phyloP scores from a whole-genome alignment of 345 rosid species.

The Heritiera fomes region DNA sequence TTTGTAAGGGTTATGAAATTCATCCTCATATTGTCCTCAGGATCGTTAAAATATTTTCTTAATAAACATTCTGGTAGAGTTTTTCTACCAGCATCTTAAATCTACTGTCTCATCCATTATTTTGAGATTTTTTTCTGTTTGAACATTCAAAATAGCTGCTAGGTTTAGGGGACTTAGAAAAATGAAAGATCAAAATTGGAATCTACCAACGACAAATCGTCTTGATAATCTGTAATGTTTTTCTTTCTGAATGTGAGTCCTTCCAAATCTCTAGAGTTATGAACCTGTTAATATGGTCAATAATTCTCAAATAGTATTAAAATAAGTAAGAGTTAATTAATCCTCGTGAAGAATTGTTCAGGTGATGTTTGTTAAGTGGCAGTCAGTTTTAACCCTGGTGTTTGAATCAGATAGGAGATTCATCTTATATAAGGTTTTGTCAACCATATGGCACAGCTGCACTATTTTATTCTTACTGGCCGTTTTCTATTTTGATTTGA shows the following conservation, averaged over 20 bases:
- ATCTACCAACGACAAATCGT: not conserved
- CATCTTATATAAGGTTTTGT: not conserved
- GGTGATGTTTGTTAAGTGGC: not conserved
- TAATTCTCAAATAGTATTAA: not conserved
- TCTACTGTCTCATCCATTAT: not conserved
- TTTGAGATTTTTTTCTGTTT: not conserved
- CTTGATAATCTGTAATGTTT: not conserved
- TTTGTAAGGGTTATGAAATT: constrained; percentile 5
- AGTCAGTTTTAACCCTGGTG: not conserved
- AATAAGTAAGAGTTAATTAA: not conserved
- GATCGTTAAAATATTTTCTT: not conserved
- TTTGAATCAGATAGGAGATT: not conserved
- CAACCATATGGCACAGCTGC: not conserved
- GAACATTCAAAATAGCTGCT: not conserved
- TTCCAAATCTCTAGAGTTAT: not conserved
- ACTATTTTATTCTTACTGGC: not conserved
- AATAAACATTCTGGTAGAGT: not conserved
- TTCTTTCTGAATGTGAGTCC: not conserved
- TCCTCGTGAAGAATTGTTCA: not conserved
- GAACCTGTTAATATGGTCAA: constrained; percentile 3
- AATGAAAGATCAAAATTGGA: not conserved
- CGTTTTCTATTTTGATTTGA: not conserved
- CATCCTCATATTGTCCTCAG: not conserved
- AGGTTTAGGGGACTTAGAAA: not conserved
- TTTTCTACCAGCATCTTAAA: not conserved